Base-by-base conservation (phyloP, 75 land plant species). In the Cryptomeria japonica region DNA sequence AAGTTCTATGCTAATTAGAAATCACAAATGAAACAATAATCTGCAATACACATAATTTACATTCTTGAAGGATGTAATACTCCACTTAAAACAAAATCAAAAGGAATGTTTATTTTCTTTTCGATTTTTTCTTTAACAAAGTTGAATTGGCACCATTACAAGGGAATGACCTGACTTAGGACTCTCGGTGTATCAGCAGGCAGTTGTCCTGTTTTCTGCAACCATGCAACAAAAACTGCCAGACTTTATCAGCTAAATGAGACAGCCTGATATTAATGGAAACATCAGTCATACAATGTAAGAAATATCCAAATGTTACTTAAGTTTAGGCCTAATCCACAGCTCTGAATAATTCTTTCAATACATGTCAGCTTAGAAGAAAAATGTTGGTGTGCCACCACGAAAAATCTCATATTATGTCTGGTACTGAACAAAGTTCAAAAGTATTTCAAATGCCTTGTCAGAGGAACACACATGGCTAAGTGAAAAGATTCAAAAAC, bases 131-230 rank as follows among this genome's bases (percentile, higher is more conserved):
- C 28, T 64, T 64, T 18, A 77, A 16, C 41, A 36, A 75, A 34
- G 15, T 34, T 36, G 15, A 75, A 32, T 73, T 73, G 76, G 34
- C 36, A 76, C 14, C 18, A 36, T 76, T 15, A 76, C 34, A 80
- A 42, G 83, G 25, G 46, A 80, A 28, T 80, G 47, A 80, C 83
- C 75, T 89, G 90, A 49, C 90, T 89, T 16, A 89, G 79, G 28
- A 89, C 88, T 25, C 83, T 88, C 16, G 90, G 73, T 34, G 90
- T 87, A 36, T 89, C 90, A 56, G 90, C 90, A 56, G 90, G 89
- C 16, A 89, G 90, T 47, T 89, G 88, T 49, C 90, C 88, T 47
- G 90, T 56, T 82, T 88, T 89, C 90, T 89, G 90, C 90, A 89
- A 78, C 90, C 90, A 89, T 55, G 87, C 88, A 55, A 89, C 90